Evolutionary conservation across 306 rosid species (phyloP).

Genomic region (Dryas alaskensis): DNA sequence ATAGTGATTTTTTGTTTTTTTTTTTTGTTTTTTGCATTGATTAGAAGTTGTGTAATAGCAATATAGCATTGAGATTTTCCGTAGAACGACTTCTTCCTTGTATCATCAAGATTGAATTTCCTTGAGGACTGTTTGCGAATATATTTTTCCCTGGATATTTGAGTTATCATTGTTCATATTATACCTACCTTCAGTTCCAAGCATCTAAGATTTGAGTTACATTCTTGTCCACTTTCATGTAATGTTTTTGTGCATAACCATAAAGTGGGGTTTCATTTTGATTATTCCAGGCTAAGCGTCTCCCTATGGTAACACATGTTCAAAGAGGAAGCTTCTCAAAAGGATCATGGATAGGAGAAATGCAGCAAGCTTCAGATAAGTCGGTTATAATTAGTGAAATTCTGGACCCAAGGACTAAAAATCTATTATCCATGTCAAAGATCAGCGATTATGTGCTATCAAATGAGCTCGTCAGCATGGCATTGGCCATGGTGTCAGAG

Average conservation of each 20-base stretch:
- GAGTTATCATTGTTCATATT: background rate
- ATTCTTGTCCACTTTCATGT: no score
- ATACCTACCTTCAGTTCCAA: background rate
- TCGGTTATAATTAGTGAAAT: conserved; percentile 87
- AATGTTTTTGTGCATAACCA: no score
- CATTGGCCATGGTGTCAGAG: conserved; percentile 91
- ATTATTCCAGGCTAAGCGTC: conserved; percentile 74
- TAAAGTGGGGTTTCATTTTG: background rate
- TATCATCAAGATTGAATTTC: background rate
- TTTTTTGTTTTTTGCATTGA: background rate
- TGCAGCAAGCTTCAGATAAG: conserved; percentile 90
- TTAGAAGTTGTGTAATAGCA: background rate
- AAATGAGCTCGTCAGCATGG: conserved; percentile 96
- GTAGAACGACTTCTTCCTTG: conserved; percentile 4
- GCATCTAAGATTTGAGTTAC: background rate
- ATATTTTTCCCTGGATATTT: background rate
- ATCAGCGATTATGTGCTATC: conserved; percentile 91
- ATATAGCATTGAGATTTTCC: no score
- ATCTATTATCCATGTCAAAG: conserved; percentile 78
- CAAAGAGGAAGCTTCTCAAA: conserved; percentile 69
- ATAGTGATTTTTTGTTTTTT: background rate
- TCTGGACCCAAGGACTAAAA: conserved; percentile 90
- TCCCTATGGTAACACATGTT: conserved; percentile 55
- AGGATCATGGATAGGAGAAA: conserved; percentile 93
- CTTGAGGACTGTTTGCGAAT: background rate